Conservation (phyloP, 495 filamentous ascomycete species). For the Schizothecium vesticola region DNA sequence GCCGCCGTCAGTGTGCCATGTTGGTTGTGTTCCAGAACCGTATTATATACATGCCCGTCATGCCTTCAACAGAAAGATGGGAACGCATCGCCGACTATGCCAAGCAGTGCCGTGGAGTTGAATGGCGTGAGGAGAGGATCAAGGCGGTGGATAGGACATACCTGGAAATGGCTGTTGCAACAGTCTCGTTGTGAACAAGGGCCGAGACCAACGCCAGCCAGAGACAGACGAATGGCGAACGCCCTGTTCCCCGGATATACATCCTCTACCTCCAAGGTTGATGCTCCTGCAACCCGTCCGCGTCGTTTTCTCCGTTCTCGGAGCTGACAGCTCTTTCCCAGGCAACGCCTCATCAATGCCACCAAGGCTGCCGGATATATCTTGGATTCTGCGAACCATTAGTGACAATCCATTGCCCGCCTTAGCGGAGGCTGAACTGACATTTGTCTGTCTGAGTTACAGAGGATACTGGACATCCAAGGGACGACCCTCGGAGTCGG, state of each 20-base stretch:
- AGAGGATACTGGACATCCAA: constrained; percentile 76
- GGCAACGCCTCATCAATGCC: constrained; percentile 65
- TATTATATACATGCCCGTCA: constrained; percentile 73
- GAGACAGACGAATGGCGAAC: background rate
- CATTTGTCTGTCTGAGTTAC: constrained; percentile 63
- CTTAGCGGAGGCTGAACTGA: constrained; percentile 35
- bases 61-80: constrained; percentile 55
- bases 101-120: constrained; percentile 48
- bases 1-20: constrained; percentile 58
- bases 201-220: background rate
- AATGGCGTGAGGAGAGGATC: constrained; percentile 57
- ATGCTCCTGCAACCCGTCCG: background rate
- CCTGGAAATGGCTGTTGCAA: constrained; percentile 52
- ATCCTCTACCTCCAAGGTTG: constrained; percentile 58
- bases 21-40: constrained; percentile 77
- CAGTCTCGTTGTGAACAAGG: constrained; percentile 17
- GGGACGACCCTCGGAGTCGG: constrained; percentile 60
- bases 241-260: constrained; percentile 24
- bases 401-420: constrained; percentile 26
- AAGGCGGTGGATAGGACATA: constrained; percentile 54
- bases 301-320: constrained; percentile 7
- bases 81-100: constrained; percentile 60
- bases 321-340: constrained; percentile 30
- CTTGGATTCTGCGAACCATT: constrained; percentile 45
- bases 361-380: constrained; percentile 63